Evolutionary conservation across 1,139 yeast genomes (phyloP), one percentile per base, ranked within the genome.

Genomic region (Hemisphaericaspora subhashii): DNA sequence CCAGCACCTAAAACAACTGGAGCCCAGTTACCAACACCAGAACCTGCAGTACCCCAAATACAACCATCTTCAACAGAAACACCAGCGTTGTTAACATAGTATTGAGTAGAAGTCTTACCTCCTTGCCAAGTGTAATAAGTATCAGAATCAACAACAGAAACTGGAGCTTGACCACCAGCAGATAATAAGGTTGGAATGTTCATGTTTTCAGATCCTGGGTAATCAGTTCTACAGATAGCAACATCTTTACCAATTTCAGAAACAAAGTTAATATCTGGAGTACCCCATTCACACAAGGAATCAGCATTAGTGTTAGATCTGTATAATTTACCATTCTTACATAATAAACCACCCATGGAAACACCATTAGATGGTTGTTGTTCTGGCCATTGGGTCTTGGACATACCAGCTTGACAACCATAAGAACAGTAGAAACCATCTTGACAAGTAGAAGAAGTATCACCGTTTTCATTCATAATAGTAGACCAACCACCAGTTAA

Each of bases 141-240:
- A 47, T 71, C 77, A 54, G 78, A 73, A 60, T 82, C 79, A 46
- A 83, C 89, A 49, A 81, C 85, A 37, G 88, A 72, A 47, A 81
- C 74, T 43, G 83, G 81, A 44, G 74, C 66, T 39, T 74, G 56
- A 27, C 67, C 55, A 50, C 88, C 88, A 38, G 81, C 81, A 36
- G 64, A 57, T 50, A 85, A 83, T 57, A 77, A 75, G 43, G 90
- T 82, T 64, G 94, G 92, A 47, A 84, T 74, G 59, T 78, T 86
- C 94, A 85, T 85, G 69, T 83, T 84, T 72, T 85, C 94, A 43
- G 92, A 80, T 71, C 92, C 92, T 59, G 94, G 92, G 70, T 85
- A 85, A 64, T 85, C 94, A 46, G 94, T 85, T 78, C 90, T 81
- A 68, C 94, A 85, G 50, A 85, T 74, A 40, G 92, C 86, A 53